A percentile compares a stretch with the other conserved stretches of the same genome.
phyloP scores from a whole-genome alignment of 176 grass and related monocot genomes.

The Phoenix roebelenii region DNA sequence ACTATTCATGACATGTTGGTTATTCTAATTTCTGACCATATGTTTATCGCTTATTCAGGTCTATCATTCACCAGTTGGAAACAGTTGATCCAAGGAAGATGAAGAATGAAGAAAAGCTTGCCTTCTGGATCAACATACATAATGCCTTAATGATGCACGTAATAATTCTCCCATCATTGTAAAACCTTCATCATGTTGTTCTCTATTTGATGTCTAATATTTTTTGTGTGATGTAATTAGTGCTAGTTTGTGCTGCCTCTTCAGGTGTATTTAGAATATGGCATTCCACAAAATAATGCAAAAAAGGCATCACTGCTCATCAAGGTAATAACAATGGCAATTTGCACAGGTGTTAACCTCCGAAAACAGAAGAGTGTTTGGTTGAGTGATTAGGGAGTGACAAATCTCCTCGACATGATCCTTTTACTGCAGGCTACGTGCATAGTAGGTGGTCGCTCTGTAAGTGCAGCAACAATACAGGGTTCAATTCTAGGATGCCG shows the following conservation, averaged over 20 bases:
- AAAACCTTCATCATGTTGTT: background rate
- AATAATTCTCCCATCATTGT: background rate
- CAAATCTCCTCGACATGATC: background rate
- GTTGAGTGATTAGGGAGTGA: background rate
- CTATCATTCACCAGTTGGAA: slow-evolving; percentile 6
- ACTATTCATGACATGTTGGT: no score
- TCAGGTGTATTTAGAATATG: slow-evolving; percentile 8
- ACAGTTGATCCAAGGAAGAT: slow-evolving; percentile 15
- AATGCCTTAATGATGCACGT: slow-evolving; percentile 23
- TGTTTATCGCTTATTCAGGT: background rate
- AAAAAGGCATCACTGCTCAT: slow-evolving; percentile 6
- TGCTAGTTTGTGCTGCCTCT: background rate
- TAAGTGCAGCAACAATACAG: slow-evolving; percentile 14
- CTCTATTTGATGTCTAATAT: background rate
- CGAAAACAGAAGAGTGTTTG: no score
- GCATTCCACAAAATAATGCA: background rate
- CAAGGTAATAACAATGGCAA: background rate
- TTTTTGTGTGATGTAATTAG: background rate
- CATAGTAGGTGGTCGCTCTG: slow-evolving; percentile 2
- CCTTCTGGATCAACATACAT: slow-evolving; percentile 22
- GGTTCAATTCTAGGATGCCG: slow-evolving; percentile 8
- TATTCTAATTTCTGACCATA: no score
- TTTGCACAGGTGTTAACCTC: background rate
- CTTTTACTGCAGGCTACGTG: slow-evolving; percentile 2
- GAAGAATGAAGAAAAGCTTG: slow-evolving; percentile 14